A percentile compares a stretch with the other conserved stretches of the same genome.
Conservation (phyloP, 352 stramenopile genomes). For the Phytophthora megakarya region DNA sequence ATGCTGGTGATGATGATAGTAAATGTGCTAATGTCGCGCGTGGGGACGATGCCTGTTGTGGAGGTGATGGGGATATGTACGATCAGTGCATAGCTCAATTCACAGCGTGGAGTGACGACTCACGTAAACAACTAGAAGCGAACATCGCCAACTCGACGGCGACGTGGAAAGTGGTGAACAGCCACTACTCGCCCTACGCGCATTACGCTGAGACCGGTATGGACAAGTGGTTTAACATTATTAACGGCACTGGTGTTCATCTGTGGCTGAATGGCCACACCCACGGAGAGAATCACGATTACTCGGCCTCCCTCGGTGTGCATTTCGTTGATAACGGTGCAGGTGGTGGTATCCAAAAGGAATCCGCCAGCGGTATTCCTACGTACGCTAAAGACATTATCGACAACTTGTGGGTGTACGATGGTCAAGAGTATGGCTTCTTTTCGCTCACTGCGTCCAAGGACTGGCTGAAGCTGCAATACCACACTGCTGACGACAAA, state of each 20-base stretch:
- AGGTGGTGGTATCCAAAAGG: slow-evolving; percentile 68
- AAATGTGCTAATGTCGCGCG: slow-evolving; percentile 44
- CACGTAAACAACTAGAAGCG: slow-evolving; percentile 36
- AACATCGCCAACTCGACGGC: slow-evolving; percentile 55
- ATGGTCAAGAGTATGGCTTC: slow-evolving; percentile 64
- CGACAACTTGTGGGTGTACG: slow-evolving; percentile 62
- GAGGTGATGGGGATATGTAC: slow-evolving; percentile 44
- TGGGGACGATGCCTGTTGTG: slow-evolving; percentile 41
- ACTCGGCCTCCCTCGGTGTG: slow-evolving; percentile 47
- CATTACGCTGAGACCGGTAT: slow-evolving; percentile 41
- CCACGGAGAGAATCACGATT: slow-evolving; percentile 69
- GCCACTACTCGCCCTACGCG: slow-evolving; percentile 57
- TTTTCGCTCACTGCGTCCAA: slow-evolving; percentile 59
- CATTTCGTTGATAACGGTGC: slow-evolving; percentile 79
- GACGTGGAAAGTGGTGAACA: slow-evolving; percentile 69
- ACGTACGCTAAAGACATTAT: slow-evolving; percentile 55
- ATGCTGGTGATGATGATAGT: slow-evolving; percentile 41
- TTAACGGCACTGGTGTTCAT: slow-evolving; percentile 40
- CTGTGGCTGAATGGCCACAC: slow-evolving; percentile 57
- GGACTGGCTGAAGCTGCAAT: slow-evolving; percentile 70
- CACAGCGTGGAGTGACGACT: slow-evolving; percentile 48
- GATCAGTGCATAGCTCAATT: slow-evolving; percentile 46
- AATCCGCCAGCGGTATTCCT: slow-evolving; percentile 66
- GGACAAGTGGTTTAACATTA: slow-evolving; percentile 51
- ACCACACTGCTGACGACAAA: slow-evolving; percentile 58